Evolutionary conservation across 2,329 filamentous ascomycete genomes (phyloP).

Genomic region (Cadophora sp.): DNA sequence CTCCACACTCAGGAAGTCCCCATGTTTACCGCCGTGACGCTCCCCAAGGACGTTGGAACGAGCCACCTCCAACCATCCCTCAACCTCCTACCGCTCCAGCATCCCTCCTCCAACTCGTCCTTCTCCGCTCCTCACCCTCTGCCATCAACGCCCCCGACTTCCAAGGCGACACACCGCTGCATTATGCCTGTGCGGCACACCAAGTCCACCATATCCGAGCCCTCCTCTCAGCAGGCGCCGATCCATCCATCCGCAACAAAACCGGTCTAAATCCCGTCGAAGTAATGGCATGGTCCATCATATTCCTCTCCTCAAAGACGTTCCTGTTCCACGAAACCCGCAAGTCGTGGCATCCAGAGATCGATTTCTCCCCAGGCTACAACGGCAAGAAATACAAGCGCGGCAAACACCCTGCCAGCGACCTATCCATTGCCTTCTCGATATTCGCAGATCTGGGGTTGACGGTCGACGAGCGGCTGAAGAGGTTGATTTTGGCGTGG

Average conservation of each 20-base stretch:
- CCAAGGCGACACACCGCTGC: neutral
- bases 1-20: neutral
- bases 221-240: neutral
- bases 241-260: neutral
- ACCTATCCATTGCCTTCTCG: neutral
- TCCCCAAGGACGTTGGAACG: neutral
- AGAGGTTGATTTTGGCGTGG: neutral
- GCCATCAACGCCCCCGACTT: neutral
- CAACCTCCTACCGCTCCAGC: neutral
- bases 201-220: neutral
- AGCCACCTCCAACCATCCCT: neutral
- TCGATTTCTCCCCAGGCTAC: neutral
- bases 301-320: neutral
- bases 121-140: neutral
- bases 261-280: neutral
- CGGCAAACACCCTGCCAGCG: neutral
- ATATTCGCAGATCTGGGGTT: neutral
- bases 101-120: neutral
- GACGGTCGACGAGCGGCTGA: neutral
- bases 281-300: neutral
- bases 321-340: neutral
- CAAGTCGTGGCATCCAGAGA: neutral
- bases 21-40: neutral
- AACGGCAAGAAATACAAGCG: neutral
- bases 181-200: neutral